These are phyloP conservation scores for carrot (Daucus carota) DNA, from an alignment of 129 eudicot species.

Conservation along the genomic window DNA sequence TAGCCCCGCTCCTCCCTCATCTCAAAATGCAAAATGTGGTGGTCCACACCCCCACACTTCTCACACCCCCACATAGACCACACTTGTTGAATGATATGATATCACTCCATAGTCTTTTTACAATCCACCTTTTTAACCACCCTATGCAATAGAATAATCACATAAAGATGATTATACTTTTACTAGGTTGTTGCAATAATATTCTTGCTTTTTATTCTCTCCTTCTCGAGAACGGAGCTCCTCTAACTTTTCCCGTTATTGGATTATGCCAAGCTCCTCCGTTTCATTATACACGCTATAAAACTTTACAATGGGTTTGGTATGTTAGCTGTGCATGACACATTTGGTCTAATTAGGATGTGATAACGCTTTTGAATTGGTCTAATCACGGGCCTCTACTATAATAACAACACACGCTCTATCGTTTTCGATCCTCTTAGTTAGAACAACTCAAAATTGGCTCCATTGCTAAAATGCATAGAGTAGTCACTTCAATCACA, in stretches of 20 bases:
- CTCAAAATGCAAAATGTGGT: background rate
- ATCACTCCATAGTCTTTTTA: background rate
- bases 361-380: background rate
- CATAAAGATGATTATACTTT: slow-evolving; percentile 1
- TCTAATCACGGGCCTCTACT: background rate
- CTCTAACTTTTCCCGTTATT: background rate
- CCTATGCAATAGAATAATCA: slow-evolving; percentile 6
- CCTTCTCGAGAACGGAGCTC: background rate
- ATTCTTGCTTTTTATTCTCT: background rate
- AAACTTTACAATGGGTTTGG: background rate
- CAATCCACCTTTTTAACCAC: background rate
- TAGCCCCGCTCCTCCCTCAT: background rate
- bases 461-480: no score
- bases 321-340: background rate
- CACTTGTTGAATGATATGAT: background rate
- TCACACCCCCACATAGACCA: background rate
- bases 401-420: no score
- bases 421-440: no score
- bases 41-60: slow-evolving; percentile 1
- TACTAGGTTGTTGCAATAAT: background rate
- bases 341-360: background rate
- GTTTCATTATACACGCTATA: background rate
- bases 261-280: background rate
- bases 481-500: no score
- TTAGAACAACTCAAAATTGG: no score